phyloP scores from a whole-genome alignment of 129 eudicot species.

The Heracleum sosnowskyi region DNA sequence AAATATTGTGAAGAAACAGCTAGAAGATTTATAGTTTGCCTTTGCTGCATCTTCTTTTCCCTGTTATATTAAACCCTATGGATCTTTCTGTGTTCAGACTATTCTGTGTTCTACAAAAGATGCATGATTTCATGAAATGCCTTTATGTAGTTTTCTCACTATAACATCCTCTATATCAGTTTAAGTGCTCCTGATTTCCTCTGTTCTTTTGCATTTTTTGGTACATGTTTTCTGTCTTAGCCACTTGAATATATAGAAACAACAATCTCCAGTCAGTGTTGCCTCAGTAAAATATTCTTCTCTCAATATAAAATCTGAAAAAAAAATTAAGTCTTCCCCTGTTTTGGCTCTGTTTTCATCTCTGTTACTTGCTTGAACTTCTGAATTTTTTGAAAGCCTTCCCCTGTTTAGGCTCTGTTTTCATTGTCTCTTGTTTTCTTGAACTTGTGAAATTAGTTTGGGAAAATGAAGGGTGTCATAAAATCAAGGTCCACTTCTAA shows the following conservation, averaged over 20 bases:
- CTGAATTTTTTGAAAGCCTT: neutral
- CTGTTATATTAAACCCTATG: neutral
- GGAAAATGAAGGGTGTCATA: neutral
- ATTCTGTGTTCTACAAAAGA: neutral
- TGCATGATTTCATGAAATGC: neutral
- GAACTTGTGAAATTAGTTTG: neutral
- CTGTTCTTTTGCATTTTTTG: neutral
- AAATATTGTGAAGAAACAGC: neutral
- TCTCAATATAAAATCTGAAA: neutral
- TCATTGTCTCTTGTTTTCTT: neutral
- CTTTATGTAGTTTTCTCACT: neutral
- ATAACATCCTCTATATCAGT: neutral
- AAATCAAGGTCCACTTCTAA: neutral
- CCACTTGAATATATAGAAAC: neutral
- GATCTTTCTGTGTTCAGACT: slow-evolving; percentile 1
- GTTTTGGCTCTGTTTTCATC: slow-evolving; percentile 3
- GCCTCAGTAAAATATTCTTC: neutral
- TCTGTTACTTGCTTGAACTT: neutral
- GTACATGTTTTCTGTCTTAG: neutral
- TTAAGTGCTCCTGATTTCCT: neutral
- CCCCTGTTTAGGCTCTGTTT: slow-evolving; percentile 9
- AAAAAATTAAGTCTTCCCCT: neutral
- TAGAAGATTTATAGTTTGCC: neutral
- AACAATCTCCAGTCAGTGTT: neutral
- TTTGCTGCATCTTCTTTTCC: neutral